These are phyloP conservation scores for Buxus sempervirens DNA, from an alignment of 164 flowering plant species.

Conservation along the genomic window DNA sequence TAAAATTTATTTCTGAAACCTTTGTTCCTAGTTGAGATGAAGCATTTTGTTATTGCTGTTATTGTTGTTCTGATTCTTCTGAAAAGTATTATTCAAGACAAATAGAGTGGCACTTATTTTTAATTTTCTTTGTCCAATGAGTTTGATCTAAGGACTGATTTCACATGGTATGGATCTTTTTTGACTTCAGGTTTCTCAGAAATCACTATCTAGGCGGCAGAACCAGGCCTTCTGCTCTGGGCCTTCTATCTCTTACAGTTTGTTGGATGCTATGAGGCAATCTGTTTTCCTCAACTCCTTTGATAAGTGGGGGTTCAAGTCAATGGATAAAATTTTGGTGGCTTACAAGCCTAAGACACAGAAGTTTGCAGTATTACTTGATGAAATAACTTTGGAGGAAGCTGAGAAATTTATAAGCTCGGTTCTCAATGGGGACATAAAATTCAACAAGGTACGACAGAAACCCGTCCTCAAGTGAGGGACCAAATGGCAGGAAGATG, in stretches of 20 bases:
- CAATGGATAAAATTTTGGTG: constrained; percentile 48
- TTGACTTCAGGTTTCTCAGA: constrained; percentile 71
- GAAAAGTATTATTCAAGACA: no score
- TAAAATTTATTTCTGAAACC: no score
- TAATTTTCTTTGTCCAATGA: not conserved
- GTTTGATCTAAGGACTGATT: not conserved
- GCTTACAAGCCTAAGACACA: constrained; percentile 82
- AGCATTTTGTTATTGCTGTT: no score
- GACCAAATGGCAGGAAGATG: not conserved
- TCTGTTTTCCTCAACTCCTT: constrained; percentile 60
- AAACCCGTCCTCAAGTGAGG: constrained; percentile 51
- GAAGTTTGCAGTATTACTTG: constrained; percentile 52
- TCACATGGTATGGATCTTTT: not conserved
- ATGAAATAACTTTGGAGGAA: constrained; percentile 51
- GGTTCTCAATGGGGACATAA: constrained; percentile 72
- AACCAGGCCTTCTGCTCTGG: constrained; percentile 31
- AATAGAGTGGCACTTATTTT: no score
- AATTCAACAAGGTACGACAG: constrained; percentile 50
- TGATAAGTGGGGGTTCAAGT: constrained; percentile 62
- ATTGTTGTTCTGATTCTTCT: no score
- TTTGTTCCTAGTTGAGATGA: no score
- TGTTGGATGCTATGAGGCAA: constrained; percentile 76
- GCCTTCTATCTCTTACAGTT: constrained; percentile 53
- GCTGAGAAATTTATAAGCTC: constrained; percentile 66
- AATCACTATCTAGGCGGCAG: constrained; percentile 58